Conservation (phyloP, 2,329 filamentous ascomycete genomes). For the Pseudogymnoascus sp. region DNA sequence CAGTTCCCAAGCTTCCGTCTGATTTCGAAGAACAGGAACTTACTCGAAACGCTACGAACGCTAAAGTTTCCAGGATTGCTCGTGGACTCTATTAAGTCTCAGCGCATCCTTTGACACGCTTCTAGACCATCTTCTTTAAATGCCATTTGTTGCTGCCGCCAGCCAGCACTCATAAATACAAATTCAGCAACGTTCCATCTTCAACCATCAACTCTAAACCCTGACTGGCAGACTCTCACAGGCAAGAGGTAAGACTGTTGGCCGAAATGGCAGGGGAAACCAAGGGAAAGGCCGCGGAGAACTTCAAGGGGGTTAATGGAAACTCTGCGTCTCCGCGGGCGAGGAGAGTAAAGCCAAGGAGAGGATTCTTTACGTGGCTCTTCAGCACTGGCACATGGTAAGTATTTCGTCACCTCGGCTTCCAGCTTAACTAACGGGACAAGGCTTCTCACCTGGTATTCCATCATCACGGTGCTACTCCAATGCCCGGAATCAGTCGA, state of each 20-base stretch:
- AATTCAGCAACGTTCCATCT: not conserved
- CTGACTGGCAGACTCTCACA: not conserved
- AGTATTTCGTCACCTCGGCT: conserved; percentile 15
- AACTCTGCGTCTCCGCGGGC: conserved; percentile 30
- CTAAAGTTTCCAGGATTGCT: conserved; percentile 5
- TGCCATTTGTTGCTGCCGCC: conserved; percentile 8
- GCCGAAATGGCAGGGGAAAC: conserved; percentile 31
- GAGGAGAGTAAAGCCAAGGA: conserved; percentile 19
- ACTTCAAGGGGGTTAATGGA: conserved; percentile 32
- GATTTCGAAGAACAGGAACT: conserved; percentile 9
- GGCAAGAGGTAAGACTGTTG: not conserved
- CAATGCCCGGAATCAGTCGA: conserved; percentile 68
- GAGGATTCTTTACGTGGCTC: conserved; percentile 24
- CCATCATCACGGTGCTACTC: conserved; percentile 72
- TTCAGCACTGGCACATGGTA: conserved; percentile 51
- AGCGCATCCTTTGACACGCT: conserved; percentile 4
- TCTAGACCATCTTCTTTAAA: conserved; percentile 2
- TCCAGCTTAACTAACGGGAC: conserved; percentile 12
- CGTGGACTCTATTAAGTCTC: conserved; percentile 6
- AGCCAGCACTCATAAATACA: conserved; percentile 6
- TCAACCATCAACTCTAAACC: not conserved
- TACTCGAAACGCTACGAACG: conserved; percentile 8
- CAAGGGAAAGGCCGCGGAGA: conserved; percentile 32
- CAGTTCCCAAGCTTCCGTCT: conserved; percentile 1
- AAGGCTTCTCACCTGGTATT: conserved; percentile 80